These are phyloP conservation scores for Turritis glabra DNA, from an alignment of 345 rosid genomes.

Conservation along the genomic window DNA sequence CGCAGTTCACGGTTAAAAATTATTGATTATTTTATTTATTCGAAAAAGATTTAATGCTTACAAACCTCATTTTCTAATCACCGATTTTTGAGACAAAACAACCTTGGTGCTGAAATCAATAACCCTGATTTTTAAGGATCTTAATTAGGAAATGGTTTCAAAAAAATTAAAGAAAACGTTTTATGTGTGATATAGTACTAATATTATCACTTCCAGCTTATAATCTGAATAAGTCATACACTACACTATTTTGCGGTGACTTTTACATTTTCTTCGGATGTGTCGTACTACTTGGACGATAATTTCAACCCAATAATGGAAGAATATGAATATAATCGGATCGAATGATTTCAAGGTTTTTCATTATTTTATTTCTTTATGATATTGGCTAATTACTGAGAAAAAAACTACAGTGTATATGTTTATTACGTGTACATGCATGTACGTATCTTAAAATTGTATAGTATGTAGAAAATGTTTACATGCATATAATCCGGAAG, in stretches of 20 bases:
- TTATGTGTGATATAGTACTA: background rate
- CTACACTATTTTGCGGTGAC: slow-evolving; percentile 6
- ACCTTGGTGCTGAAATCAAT: slow-evolving; percentile 30
- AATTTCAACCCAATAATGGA: slow-evolving; percentile 29
- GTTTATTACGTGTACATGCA: background rate
- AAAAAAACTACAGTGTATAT: background rate
- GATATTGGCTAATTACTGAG: slow-evolving; percentile 3
- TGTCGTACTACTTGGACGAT: background rate
- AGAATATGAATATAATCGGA: background rate
- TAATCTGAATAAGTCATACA: background rate
- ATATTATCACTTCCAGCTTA: slow-evolving; percentile 4
- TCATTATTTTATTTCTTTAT: background rate
- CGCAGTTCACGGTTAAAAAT: slow-evolving; percentile 5
- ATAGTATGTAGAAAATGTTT: slow-evolving; percentile 4
- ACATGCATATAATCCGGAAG: slow-evolving; percentile 31
- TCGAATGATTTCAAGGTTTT: slow-evolving; percentile 1
- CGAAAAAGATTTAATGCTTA: background rate
- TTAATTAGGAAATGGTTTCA: background rate
- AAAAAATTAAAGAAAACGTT: background rate
- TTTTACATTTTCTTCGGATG: slow-evolving; percentile 7
- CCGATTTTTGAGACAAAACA: slow-evolving; percentile 21
- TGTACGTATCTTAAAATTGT: background rate
- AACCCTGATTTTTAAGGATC: background rate
- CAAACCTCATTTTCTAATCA: slow-evolving; percentile 15
- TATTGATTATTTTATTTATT: background rate